Evolutionary conservation across 257 asterid genomes (phyloP), one percentile per base, ranked within the genome.

Genomic region (Linaria vulgaris): DNA sequence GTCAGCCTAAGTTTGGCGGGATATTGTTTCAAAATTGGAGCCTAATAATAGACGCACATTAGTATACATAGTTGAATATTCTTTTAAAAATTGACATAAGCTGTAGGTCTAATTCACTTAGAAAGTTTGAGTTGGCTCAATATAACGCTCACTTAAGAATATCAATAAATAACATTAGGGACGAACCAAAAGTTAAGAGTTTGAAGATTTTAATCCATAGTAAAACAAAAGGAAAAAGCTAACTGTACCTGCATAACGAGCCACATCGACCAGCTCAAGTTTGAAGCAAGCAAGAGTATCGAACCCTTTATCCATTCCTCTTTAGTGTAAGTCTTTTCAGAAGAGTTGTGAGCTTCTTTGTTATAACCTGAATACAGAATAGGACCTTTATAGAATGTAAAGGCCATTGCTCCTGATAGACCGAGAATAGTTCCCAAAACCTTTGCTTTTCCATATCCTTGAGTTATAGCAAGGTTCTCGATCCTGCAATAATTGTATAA

Each of bases 281-380:
- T 68, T 27, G 86, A 68, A 50, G 61, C 76, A 14, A 83, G 63
- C 67, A 74, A 43, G 61, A 86, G 69, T 39, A 76, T n/a, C 21
- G 79, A 73, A n/a, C 91, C 91, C 63, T 74, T 86, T 15, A 82
- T 74, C 91, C 85, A 82, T 53, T 79, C 87, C 39, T 66, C 64
- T 75, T 34, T 74, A 12, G 79, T 67, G 56, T 72, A 64, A 50
- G 43, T 44, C 22, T 57, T 70, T 44, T 66, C 64, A n/a, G 54
- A 30, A 21, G 57, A 19, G n/a, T 27, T 27, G 34, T 27, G 34
- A 2, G 43, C 31, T 57, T 74, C 71, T 14, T 43, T 72, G 9
- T 49, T 37, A 19, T 61, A 47, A 20, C 57, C 67, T 17, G 76
- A 69, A 31, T 79, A 69, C 5, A 84, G 2, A 25, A 74, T 24